Evolutionary conservation across 345 rosid genomes (phyloP).

Genomic region (Lepidium sativum): DNA sequence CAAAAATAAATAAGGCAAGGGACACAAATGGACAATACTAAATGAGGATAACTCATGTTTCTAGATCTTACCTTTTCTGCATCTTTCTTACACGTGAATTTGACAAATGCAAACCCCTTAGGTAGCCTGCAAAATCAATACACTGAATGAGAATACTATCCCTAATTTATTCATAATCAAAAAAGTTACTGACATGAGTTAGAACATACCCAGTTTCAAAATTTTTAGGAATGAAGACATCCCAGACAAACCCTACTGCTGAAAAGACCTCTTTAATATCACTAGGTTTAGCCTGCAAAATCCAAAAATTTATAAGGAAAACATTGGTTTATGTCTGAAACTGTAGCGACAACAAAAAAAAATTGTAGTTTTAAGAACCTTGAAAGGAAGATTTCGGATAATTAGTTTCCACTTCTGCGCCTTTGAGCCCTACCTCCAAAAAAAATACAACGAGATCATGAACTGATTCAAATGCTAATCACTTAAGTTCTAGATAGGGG

Average conservation of each 20-base stretch:
- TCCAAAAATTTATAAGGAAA: constrained; percentile 4
- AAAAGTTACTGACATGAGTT: not conserved
- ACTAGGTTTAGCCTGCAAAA: constrained; percentile 55
- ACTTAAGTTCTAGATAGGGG: not conserved
- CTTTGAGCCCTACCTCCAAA: constrained; percentile 70
- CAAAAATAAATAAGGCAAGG: not conserved
- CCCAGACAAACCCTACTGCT: constrained; percentile 89
- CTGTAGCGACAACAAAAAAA: not conserved
- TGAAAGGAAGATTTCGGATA: constrained; percentile 81
- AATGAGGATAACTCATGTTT: constrained; percentile 2
- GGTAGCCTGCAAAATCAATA: constrained; percentile 51
- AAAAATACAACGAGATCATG: not conserved
- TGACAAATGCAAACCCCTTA: constrained; percentile 92
- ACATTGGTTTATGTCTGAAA: not conserved
- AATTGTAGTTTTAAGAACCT: constrained; percentile 37
- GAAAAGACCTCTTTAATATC: constrained; percentile 59
- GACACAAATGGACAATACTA: not conserved
- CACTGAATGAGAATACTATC: constrained; percentile 3
- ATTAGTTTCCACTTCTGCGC: constrained; percentile 96
- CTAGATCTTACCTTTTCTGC: constrained; percentile 62
- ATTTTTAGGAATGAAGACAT: constrained; percentile 66
- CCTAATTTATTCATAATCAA: not conserved
- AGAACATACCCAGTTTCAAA: constrained; percentile 61
- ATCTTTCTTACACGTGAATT: constrained; percentile 79
- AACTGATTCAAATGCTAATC: not conserved